Percentiles rank a stretch among this genome's conserved stretches.
phyloP scores from a whole-genome alignment of 2,329 filamentous ascomycete species.

The Colletotrichum simmondsii region DNA sequence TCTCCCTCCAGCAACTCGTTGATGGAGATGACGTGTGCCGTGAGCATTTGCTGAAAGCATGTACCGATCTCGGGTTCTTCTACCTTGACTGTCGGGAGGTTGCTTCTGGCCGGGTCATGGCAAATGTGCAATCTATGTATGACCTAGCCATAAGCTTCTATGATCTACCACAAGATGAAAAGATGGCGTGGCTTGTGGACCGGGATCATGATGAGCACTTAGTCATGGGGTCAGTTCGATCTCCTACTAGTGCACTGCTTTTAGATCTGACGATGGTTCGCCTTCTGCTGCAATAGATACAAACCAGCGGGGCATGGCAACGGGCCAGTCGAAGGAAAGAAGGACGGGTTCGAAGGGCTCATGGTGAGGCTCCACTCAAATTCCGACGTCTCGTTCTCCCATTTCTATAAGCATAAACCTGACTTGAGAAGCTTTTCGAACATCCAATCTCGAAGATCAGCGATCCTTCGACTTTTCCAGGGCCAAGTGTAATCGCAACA shows the following conservation, averaged over 20 bases:
- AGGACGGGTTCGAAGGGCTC: slow-evolving; percentile 14
- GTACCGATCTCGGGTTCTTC: slow-evolving; percentile 18
- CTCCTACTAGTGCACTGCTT: too few species aligned
- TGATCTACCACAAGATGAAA: background rate
- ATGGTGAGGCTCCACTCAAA: background rate
- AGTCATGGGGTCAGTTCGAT: slow-evolving; percentile 10
- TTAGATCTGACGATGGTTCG: too few species aligned
- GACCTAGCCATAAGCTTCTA: slow-evolving; percentile 8
- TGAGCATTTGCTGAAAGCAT: slow-evolving; percentile 9
- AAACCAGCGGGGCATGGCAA: slow-evolving; percentile 20
- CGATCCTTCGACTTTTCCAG: slow-evolving; percentile 1
- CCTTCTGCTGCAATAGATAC: background rate
- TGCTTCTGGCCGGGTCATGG: slow-evolving; percentile 3
- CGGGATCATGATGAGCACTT: slow-evolving; percentile 21
- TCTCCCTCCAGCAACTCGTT: slow-evolving; percentile 8
- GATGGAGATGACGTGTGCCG: background rate
- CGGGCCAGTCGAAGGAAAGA: slow-evolving; percentile 13
- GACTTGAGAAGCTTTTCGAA: background rate
- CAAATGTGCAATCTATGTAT: slow-evolving; percentile 10
- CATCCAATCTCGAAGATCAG: slow-evolving; percentile 12
- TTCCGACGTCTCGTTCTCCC: background rate
- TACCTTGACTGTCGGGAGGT: slow-evolving; percentile 6
- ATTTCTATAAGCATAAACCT: background rate
- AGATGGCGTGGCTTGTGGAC: slow-evolving; percentile 8
- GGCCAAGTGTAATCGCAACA: background rate